Conservation (phyloP, 768 basidiomycete species). For the Phlebiopsis flavidoalba region DNA sequence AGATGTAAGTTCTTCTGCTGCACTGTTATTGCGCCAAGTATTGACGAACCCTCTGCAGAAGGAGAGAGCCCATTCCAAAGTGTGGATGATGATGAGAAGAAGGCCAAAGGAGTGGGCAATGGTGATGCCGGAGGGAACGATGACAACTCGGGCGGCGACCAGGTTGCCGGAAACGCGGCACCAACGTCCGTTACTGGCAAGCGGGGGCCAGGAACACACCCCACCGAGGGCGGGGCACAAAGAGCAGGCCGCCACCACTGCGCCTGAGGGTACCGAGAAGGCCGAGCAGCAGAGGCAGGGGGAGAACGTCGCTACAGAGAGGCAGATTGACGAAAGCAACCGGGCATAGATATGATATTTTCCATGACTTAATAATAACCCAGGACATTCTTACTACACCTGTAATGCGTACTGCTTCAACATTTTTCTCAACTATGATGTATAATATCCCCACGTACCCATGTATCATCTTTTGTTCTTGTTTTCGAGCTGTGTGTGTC, state of each 20-base stretch:
- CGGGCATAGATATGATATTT: neutral
- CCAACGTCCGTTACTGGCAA: conserved; percentile 7
- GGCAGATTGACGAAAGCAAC: conserved; percentile 11
- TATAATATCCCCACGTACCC: neutral
- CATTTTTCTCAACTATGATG: neutral
- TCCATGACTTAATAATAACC: neutral
- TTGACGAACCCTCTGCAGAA: neutral
- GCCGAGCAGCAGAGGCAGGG: conserved; percentile 16
- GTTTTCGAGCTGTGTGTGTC: neutral
- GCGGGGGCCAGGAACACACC: conserved; percentile 8
- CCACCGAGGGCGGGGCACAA: conserved; percentile 14
- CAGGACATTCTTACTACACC: neutral
- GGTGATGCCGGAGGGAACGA: neutral
- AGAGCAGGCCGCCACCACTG: conserved; percentile 22
- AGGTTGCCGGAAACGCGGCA: conserved; percentile 1
- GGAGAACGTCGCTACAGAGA: conserved; percentile 7
- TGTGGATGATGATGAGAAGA: neutral
- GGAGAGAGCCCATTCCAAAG: conserved; percentile 3
- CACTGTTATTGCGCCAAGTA: neutral
- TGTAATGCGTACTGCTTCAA: neutral
- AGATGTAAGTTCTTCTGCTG: neutral
- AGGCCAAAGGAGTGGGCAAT: conserved; percentile 3
- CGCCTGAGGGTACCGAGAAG: conserved; percentile 21
- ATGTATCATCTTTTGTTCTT: neutral
- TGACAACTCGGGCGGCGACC: neutral